Conservation (phyloP, 495 filamentous ascomycete genomes). For the Penicillium psychrofluorescens region DNA sequence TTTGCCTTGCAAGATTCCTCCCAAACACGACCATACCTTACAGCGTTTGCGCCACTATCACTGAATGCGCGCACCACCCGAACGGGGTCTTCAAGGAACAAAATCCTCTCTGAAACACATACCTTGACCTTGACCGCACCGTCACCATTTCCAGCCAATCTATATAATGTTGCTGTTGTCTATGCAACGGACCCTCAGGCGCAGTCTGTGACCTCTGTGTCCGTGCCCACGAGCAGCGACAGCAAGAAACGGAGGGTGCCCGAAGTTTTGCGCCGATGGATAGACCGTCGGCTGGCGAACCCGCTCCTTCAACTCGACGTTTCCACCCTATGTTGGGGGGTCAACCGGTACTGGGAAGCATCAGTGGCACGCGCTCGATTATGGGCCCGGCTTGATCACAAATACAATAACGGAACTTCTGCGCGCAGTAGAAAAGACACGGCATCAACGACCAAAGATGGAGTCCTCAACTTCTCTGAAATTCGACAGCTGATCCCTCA, state of each 20-base stretch:
- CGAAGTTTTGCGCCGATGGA: conserved; percentile 31
- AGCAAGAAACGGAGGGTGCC: conserved; percentile 21
- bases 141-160: conserved; percentile 28
- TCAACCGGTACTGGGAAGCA: conserved; percentile 39
- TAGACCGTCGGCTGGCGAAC: conserved; percentile 26
- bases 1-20: conserved; percentile 26
- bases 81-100: conserved; percentile 6
- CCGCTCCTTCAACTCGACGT: conserved; percentile 33
- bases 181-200: conserved; percentile 36
- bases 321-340: conserved; percentile 36
- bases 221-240: conserved; percentile 14
- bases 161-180: conserved; percentile 27
- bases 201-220: conserved; percentile 26
- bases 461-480: conserved; percentile 14
- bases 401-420: conserved; percentile 5
- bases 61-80: conserved; percentile 22
- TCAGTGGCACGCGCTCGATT: conserved; percentile 28
- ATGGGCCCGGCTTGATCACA: conserved; percentile 29
- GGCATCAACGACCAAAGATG: neutral
- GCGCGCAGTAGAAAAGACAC: neutral
- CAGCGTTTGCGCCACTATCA: conserved; percentile 29
- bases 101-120: conserved; percentile 26
- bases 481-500: conserved; percentile 28
- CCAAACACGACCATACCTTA: conserved; percentile 26
- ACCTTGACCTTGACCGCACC: conserved; percentile 28